Evolutionary conservation across 371 early-diverging fungal genomes (phyloP), one percentile per base, ranked within the genome.

Genomic region (Sporodiniella umbellata): DNA sequence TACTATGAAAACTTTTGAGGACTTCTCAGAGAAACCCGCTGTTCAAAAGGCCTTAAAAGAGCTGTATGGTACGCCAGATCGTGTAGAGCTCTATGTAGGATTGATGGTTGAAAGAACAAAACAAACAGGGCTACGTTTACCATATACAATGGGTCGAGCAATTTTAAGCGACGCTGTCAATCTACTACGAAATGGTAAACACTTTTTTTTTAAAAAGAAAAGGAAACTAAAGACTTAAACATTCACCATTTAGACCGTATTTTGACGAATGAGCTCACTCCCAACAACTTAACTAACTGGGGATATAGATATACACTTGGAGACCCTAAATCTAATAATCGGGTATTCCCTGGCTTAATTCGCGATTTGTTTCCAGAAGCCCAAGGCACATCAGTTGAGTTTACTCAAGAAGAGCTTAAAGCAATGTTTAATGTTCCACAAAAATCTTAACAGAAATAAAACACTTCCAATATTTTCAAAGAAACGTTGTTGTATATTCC

Each of bases 111-210:
- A 80, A 40, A 66, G 65, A 4, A 42, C 58, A 6, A 74, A 72
- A 37, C 61, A 55, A 3, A 65, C 68, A 4, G 73, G 73, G 4
- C 38, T 79, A 25, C 56, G 62, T 12, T 56, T 79, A 19, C 77
- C 77, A 7, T 80, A 72, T 43, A 74, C 80, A 4, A 67, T 69
- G 53, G 65, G 67, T 2, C 61, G 79, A 21, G 75, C 72, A 8
- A 79, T 80, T 43, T 47, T 80, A 0, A 61, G 72, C 25, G 80
- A 80, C 58, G 80, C 79, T 22, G 55, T 69, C n/a, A 80, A 80
- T 25, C 51, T 80, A 10, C 23, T 79, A 17, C 56, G 73, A 30
- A 80, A 80, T 40, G 80, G 79, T 70, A 68, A 53, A 35, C 48
- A 39, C 22, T 8, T 28, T 10, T 23, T 15, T 2, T 6, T 38